A percentile compares a stretch with the other conserved stretches of the same genome.
Evolutionary conservation across 148 eudicot genomes (phyloP).

Genomic region (Rhododendron ferrugineum): DNA sequence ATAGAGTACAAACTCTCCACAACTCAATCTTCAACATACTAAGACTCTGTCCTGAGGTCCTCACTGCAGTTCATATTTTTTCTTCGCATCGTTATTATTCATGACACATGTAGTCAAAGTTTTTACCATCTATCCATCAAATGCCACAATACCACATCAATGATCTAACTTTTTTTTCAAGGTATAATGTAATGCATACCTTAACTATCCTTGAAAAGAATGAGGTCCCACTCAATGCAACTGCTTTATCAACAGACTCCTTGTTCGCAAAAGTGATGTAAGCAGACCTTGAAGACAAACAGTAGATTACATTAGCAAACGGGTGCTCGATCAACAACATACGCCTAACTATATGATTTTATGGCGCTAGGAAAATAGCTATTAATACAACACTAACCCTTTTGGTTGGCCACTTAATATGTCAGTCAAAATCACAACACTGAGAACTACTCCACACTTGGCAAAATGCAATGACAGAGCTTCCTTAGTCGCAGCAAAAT

Average conservation of each 20-base stretch:
- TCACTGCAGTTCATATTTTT: neutral
- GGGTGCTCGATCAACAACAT: neutral
- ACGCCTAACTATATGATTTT: neutral
- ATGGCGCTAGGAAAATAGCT: neutral
- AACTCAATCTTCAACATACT: neutral
- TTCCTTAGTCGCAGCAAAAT: slow-evolving; percentile 34
- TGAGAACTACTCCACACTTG: slow-evolving; percentile 35
- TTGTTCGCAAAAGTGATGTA: slow-evolving; percentile 42
- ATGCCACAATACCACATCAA: neutral
- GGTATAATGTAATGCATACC: slow-evolving; percentile 18
- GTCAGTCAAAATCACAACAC: slow-evolving; percentile 24
- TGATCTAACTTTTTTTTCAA: neutral
- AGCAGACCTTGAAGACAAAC: slow-evolving; percentile 34
- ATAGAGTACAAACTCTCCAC: neutral
- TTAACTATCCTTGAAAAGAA: slow-evolving; percentile 39
- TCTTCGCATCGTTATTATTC: neutral
- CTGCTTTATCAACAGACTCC: slow-evolving; percentile 40
- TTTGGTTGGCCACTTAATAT: slow-evolving; percentile 3
- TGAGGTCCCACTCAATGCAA: slow-evolving; percentile 33
- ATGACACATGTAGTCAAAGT: neutral
- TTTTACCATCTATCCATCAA: neutral
- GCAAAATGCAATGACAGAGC: slow-evolving; percentile 28
- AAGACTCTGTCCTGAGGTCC: neutral
- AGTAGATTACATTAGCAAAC: neutral
- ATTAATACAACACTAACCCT: slow-evolving; percentile 19